phyloP scores from a whole-genome alignment of 164 flowering plant species.

The Magnolia officinalis region DNA sequence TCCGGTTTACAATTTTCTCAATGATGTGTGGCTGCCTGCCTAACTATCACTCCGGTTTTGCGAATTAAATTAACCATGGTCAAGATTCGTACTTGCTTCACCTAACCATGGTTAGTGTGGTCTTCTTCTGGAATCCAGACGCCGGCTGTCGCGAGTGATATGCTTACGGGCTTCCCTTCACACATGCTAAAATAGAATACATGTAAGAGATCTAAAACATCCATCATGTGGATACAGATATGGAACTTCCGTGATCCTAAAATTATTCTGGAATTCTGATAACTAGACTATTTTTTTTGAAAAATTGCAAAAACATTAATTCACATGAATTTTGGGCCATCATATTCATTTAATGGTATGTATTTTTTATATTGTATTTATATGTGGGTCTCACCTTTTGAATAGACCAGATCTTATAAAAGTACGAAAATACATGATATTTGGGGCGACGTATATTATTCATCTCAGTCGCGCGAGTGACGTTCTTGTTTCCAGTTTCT shows the following conservation, averaged over 20 bases:
- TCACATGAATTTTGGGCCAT: background rate
- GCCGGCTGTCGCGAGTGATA: background rate
- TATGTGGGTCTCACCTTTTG: background rate
- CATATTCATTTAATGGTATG: background rate
- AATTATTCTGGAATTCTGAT: background rate
- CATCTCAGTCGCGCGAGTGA: background rate
- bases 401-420: background rate
- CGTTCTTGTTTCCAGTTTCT: background rate
- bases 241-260: background rate
- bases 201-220: too few relatives aligned
- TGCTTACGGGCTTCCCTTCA: background rate
- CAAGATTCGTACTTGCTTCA: background rate
- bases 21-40: constrained; percentile 36
- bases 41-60: background rate
- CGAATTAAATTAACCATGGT: constrained; percentile 11
- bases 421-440: background rate
- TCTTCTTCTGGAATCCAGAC: too few relatives aligned
- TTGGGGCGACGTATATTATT: background rate
- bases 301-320: too few relatives aligned
- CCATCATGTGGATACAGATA: too few relatives aligned
- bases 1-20: constrained; percentile 52
- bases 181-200: background rate
- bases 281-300: background rate
- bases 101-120: background rate
- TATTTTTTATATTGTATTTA: background rate